Base-by-base conservation (phyloP, 2,329 filamentous ascomycete species). In the Herpotrichia juniperi region DNA sequence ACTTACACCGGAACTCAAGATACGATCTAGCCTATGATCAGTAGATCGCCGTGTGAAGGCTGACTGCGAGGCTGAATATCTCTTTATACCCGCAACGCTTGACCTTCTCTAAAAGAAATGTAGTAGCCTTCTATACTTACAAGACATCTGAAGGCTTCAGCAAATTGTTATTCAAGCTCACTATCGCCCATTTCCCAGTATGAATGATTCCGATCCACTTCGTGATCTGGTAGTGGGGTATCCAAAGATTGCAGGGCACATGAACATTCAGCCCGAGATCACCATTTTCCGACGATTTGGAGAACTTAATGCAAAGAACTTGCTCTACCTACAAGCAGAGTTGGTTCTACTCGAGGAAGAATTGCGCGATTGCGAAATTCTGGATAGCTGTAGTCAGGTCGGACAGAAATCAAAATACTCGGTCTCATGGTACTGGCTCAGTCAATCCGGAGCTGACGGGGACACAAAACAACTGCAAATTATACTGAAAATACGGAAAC, bases 261-360 rank as follows among this genome's bases (percentile, higher is more conserved):
- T 56, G 46, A 43, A 32, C 12, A 26, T 47, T 7, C 17, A 42
- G 17, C 53, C 53, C n/a, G 50, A 53, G 30, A 50, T 37, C 19
- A 53, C 58, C 1, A 59, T 61, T 8, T 61, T 61, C 28, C 53
- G 58, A 10, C 6, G 45, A 12, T 61, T 61, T 47, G 26, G 44
- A 19, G 34, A 46, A 8, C 37, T 61, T 2, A 56, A 58, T 26
- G 51, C 54, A 16, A 44, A 45, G 24, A 58, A 57, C 44, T n/a
- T 61, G 21, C 46, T 61, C 8, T 59, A 57, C 25, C 30, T 61
- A 3, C 56, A 61, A 32, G 47, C 53, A 11, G 58, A 61, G 32
- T 39, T 61, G 1, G 28, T 50, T 30, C n/a, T 26, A 4, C 48
- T 61, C 7, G 53, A 59, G 42, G 42, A 43, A 14, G 25, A 59